Percentiles rank a stretch among this genome's conserved stretches.
Evolutionary conservation across 1,284 basidiomycete species (phyloP).

Genomic region (Papiliotrema laurentii): DNA sequence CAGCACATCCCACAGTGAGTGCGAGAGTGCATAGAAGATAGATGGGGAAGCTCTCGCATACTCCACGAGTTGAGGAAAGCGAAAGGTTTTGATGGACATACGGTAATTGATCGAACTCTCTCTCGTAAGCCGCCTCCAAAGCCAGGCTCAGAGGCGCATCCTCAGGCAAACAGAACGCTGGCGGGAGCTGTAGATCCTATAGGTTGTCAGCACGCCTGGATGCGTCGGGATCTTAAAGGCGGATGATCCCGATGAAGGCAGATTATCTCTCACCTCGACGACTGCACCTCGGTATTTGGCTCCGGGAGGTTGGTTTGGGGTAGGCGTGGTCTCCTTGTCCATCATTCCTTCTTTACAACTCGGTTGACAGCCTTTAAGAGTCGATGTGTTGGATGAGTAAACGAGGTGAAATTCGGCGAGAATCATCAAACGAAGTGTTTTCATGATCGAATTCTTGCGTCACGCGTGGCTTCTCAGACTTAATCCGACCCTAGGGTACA

Average conservation of each 20-base stretch:
- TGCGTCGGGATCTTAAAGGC: not conserved
- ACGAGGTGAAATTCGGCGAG: no score
- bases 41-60: not conserved
- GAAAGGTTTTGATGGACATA: slow-evolving; percentile 45
- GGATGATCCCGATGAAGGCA: not conserved
- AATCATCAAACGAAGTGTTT: no score
- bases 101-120: slow-evolving; percentile 88
- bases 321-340: slow-evolving; percentile 42
- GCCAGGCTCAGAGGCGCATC: slow-evolving; percentile 67
- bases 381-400: no score
- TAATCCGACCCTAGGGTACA: no score
- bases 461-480: no score
- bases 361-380: no score
- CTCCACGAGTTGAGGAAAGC: not conserved
- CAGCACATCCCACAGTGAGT: no score
- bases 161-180: slow-evolving; percentile 74
- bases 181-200: slow-evolving; percentile 81
- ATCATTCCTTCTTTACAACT: slow-evolving; percentile 8
- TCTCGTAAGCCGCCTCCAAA: slow-evolving; percentile 78
- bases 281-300: slow-evolving; percentile 75
- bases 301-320: slow-evolving; percentile 18
- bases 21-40: no score
- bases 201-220: not conserved
- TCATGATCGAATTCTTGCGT: no score
- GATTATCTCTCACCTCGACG: slow-evolving; percentile 51